Evolutionary conservation across 2,329 filamentous ascomycete species (phyloP).

Genomic region (Penicillium sp.): DNA sequence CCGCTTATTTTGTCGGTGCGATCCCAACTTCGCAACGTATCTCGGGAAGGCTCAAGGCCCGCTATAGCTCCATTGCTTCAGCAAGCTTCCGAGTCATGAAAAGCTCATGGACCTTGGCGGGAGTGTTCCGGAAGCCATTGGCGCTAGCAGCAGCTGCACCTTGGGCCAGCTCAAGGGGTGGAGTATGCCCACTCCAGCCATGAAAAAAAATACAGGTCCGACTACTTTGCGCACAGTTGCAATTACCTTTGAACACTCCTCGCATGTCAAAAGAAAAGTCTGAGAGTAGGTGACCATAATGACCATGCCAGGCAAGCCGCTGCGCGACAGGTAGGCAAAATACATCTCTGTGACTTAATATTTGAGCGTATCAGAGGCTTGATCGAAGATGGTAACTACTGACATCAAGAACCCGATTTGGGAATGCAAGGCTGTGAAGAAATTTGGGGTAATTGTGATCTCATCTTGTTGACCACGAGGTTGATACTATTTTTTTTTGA

Average conservation of each 20-base stretch:
- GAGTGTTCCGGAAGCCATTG: constrained; percentile 60
- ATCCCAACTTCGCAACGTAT: constrained; percentile 68
- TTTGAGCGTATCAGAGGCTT: constrained; percentile 55
- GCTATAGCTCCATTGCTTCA: constrained; percentile 64
- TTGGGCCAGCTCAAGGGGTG: constrained; percentile 60
- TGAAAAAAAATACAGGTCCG: constrained; percentile 59
- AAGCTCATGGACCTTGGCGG: constrained; percentile 62
- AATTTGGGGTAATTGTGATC: not conserved
- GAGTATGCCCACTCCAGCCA: constrained; percentile 68
- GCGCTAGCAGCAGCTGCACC: constrained; percentile 64
- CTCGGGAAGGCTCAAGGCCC: constrained; percentile 66
- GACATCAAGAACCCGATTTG: constrained; percentile 53
- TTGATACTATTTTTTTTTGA: not conserved
- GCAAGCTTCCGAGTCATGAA: constrained; percentile 54
- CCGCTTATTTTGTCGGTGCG: constrained; percentile 68
- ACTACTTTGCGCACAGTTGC: constrained; percentile 59
- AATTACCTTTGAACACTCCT: constrained; percentile 62
- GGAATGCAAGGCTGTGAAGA: constrained; percentile 27
- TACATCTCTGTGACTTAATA: constrained; percentile 55
- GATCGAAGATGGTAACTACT: constrained; percentile 60
- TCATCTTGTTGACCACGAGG: not conserved
- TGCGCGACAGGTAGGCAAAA: constrained; percentile 55
- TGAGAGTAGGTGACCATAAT: constrained; percentile 62
- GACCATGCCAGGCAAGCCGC: constrained; percentile 57
- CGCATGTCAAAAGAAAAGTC: constrained; percentile 61